Evolutionary conservation across 2,329 filamentous ascomycete species (phyloP).

Genomic region (Tothia fuscella): DNA sequence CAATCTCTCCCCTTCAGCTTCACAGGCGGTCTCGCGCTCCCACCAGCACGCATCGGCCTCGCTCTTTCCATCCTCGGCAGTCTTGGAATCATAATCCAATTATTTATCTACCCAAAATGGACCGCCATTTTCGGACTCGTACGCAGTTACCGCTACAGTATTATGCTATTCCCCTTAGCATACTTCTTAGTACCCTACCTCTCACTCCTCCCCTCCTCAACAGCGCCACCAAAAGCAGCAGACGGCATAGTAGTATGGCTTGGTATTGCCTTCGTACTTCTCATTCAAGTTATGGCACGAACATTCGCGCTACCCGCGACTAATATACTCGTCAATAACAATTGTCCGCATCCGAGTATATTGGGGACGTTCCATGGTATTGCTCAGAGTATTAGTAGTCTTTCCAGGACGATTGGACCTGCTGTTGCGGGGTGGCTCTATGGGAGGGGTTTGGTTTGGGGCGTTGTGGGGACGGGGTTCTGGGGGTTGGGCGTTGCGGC

Average conservation of each 20-base stretch:
- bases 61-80: slow-evolving; percentile 36
- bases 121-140: slow-evolving; percentile 30
- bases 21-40: slow-evolving; percentile 36
- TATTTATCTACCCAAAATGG: slow-evolving; percentile 33
- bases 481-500: slow-evolving; percentile 44
- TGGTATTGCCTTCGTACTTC: slow-evolving; percentile 28
- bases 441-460: slow-evolving; percentile 44
- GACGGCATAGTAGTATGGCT: slow-evolving; percentile 31
- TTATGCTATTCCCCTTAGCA: slow-evolving; percentile 33
- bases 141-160: slow-evolving; percentile 28
- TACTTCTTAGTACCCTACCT: slow-evolving; percentile 34
- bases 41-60: slow-evolving; percentile 35
- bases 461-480: slow-evolving; percentile 47
- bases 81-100: slow-evolving; percentile 35
- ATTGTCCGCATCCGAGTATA: slow-evolving; percentile 42
- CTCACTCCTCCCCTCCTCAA: slow-evolving; percentile 28
- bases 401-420: slow-evolving; percentile 48
- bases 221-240: slow-evolving; percentile 27
- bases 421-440: slow-evolving; percentile 49
- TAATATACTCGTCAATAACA: slow-evolving; percentile 50
- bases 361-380: slow-evolving; percentile 47
- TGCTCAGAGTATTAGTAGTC: slow-evolving; percentile 47
- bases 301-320: slow-evolving; percentile 44
- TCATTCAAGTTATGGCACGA: slow-evolving; percentile 33
- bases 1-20: slow-evolving; percentile 32